Percentiles rank a stretch among this genome's conserved stretches.
Conservation (phyloP, 371 early-diverging fungal species). For the Saksenaea vasiformis region DNA sequence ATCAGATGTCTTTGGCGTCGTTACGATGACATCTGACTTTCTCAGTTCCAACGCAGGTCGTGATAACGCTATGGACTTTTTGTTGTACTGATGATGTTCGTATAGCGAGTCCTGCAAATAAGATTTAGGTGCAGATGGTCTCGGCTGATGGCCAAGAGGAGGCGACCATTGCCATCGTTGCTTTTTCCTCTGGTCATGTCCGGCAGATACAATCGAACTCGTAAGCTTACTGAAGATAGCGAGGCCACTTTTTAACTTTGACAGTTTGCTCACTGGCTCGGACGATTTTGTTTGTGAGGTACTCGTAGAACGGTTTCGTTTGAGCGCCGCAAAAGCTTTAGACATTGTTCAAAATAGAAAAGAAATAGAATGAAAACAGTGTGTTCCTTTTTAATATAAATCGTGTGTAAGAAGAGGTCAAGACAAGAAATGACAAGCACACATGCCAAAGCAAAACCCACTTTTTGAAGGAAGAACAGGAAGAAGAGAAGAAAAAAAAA, state of each 20-base stretch:
- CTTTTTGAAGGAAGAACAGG: background rate
- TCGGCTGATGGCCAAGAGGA: constrained; percentile 4
- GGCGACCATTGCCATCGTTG: constrained; percentile 4
- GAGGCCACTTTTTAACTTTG: constrained; percentile 25
- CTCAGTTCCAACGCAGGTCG: background rate
- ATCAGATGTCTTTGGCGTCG: background rate
- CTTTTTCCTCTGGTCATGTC: background rate
- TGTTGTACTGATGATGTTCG: constrained; percentile 4
- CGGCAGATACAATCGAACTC: constrained; percentile 11
- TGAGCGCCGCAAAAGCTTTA: constrained; percentile 23
- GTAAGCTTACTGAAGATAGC: constrained; percentile 22
- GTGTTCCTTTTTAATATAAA: background rate
- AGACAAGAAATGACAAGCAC: background rate
- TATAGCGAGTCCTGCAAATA: constrained; percentile 7
- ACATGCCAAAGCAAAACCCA: background rate
- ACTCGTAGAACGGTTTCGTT: constrained; percentile 27
- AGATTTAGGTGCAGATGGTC: constrained; percentile 2
- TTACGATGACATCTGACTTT: background rate
- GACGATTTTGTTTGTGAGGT: constrained; percentile 14
- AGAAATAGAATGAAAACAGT: background rate
- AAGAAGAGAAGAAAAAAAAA: background rate
- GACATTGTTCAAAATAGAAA: constrained; percentile 13
- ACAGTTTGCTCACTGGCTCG: constrained; percentile 23
- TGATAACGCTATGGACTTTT: background rate
- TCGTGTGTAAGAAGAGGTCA: background rate